Conservation (phyloP, 805 yeast species). For the Lipomyces anomalus region DNA sequence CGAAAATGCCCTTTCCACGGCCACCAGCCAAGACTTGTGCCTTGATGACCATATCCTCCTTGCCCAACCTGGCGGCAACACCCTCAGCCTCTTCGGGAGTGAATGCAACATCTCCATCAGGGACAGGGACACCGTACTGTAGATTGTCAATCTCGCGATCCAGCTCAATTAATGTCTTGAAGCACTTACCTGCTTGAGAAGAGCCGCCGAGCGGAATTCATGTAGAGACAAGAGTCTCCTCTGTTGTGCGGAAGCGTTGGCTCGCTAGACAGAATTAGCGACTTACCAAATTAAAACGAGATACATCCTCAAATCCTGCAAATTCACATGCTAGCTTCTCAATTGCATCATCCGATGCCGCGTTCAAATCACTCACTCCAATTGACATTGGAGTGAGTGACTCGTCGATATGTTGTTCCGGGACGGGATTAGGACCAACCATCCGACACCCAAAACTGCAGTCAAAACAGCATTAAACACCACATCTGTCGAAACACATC, state of each 20-base stretch:
- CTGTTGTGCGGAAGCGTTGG: slow-evolving; percentile 10
- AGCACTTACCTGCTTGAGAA: slow-evolving; percentile 47
- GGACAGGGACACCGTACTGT: slow-evolving; percentile 81
- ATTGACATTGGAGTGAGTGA: too few relatives aligned
- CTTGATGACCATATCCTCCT: slow-evolving; percentile 85
- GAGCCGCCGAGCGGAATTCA: slow-evolving; percentile 90
- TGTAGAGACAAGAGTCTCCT: slow-evolving; percentile 83
- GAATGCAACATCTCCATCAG: slow-evolving; percentile 84
- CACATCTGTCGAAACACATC: too few relatives aligned
- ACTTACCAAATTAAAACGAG: too few relatives aligned
- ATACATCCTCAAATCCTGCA: too few relatives aligned
- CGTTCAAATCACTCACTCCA: too few relatives aligned
- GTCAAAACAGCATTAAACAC: too few relatives aligned
- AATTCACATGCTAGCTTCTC: too few relatives aligned
- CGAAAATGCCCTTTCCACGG: slow-evolving; percentile 98
- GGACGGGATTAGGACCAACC: too few relatives aligned
- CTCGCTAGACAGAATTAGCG: too few relatives aligned
- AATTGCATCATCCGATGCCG: too few relatives aligned
- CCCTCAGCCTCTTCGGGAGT: slow-evolving; percentile 83
- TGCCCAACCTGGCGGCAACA: slow-evolving; percentile 65
- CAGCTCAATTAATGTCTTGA: background rate
- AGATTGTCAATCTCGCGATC: background rate
- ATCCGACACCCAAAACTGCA: too few relatives aligned
- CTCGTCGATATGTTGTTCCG: too few relatives aligned
- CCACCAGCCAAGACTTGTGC: slow-evolving; percentile 99